Base-by-base conservation (phyloP, 345 rosid genomes). In the Eutrema japonicum region DNA sequence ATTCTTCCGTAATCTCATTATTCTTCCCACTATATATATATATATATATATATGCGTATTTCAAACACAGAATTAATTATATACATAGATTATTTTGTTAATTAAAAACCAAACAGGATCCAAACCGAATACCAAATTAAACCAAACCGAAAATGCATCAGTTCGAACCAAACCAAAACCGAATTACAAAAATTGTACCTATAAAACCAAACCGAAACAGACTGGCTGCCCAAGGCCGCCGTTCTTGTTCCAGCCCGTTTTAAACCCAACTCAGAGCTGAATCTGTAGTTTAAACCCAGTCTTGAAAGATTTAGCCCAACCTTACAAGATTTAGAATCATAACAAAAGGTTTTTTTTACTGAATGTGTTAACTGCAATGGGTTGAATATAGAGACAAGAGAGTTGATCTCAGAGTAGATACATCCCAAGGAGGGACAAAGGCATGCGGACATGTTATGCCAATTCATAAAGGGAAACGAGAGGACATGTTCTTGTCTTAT, bases 391-490 rank as follows among this genome's bases (percentile, higher is more conserved):
- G 63, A 38, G 78, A 66, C 72, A 74, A 66, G 51, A 74, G 67
- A 74, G 53, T 74, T 32, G 78, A 66, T 74, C 67, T 74, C 41
- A 46, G 67, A 74, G 72, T 65, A 56, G 66, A 65, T 73, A 73
- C 72, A 73, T 73, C 77, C 66, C 36, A 66, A 40, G 46, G 57
- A 66, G 78, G 43, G 78, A 66, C 78, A 74, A 66, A 38, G 33
- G 72, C 78, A 74, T 62, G 72, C 61, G 78, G 72, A 74, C 78
- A 74, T 74, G 78, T 66, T 66, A 59, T 57, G 78, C 78, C 78
- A 74, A 66, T 66, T 75, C 79, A 76, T 68, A 54, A 76, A 69
- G 74, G 36, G 10, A 52, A 61, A 54, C 12, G 49, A 36, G 45
- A 64, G 72, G 54, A 77, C 80, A 64, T 77, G 80, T 70, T 71